Base-by-base conservation (phyloP, 1,139 yeast genomes). In the Yamadazyma spencermartinsiae region DNA sequence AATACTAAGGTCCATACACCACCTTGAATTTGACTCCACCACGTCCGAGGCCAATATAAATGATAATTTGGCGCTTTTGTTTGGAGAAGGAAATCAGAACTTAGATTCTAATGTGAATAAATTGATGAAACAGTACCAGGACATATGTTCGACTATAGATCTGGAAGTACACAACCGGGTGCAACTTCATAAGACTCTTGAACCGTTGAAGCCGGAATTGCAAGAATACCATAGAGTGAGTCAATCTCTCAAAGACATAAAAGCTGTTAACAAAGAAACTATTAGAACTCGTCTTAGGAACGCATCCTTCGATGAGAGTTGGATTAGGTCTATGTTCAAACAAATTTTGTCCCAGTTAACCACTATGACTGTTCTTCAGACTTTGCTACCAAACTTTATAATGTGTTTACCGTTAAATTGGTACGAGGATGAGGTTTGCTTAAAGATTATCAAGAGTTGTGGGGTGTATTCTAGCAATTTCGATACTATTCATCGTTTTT, bases 351-450 rank as follows among this genome's bases (percentile, higher is more conserved):
- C 47, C 4, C 48, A 52, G 40, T 64, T 68, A 68, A 37, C 47
- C 25, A 43, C 49, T 19, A 47, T 65, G 1, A 40, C 60, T 2
- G 45, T 58, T 29, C 30, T 62, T n/a, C 48, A 63, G 39, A 63
- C 60, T 12, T 54, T 68, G 21, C 45, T 69, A 12, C 68, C 68
- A 0, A 49, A 54, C 17, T 52, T 67, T 13, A 54, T 68, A 3
- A 50, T 60, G 33, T 58, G 63, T 34, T 52, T 65, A 21, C 72
- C 74, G 3, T 43, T 58, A 3, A 59, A 65, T 44, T 69, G 75
- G 75, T 63, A 54, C 43, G 52, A 56, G 16, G 68, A 68, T 41
- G 48, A 52, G 24, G 45, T 50, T 4, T 49, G 66, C 26, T 45
- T 50, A 18, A 48, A 49, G 3, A 56, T 65, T 2, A 55, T 68